phyloP scores from a whole-genome alignment of 169 alveolate genomes.

The Plasmodium ovale region DNA sequence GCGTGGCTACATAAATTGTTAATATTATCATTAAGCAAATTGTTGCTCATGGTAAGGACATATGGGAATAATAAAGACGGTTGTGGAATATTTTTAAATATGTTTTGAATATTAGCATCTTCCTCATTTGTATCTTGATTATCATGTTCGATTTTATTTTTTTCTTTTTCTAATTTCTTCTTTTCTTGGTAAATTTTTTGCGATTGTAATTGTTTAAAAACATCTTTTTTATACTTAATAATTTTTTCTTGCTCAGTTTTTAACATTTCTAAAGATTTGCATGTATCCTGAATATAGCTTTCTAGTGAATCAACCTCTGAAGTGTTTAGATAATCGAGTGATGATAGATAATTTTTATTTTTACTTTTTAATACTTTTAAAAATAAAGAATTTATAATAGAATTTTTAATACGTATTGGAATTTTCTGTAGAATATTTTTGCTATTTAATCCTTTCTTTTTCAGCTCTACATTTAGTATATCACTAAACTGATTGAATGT shows the following conservation, averaged over 20 bases:
- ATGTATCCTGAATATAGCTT: constrained; percentile 42
- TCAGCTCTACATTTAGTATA: constrained; percentile 58
- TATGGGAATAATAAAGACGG: constrained; percentile 61
- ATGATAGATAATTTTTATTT: constrained; percentile 56
- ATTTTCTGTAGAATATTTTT: constrained; percentile 48
- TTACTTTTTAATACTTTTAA: constrained; percentile 61
- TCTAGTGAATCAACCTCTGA: constrained; percentile 51
- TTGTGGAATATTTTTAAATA: constrained; percentile 66
- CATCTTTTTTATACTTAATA: constrained; percentile 67
- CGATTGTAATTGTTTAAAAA: constrained; percentile 68
- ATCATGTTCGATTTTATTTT: constrained; percentile 66
- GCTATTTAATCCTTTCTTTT: constrained; percentile 54
- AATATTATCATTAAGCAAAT: constrained; percentile 51
- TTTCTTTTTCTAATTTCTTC: constrained; percentile 60
- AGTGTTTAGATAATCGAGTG: constrained; percentile 40
- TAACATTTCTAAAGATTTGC: constrained; percentile 49
- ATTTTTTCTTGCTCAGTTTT: constrained; percentile 71
- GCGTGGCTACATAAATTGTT: constrained; percentile 75
- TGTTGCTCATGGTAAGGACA: constrained; percentile 73
- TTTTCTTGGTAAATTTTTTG: constrained; percentile 71
- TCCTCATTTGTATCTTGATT: constrained; percentile 67
- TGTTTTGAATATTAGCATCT: constrained; percentile 44
- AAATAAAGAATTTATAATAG: constrained; percentile 47
- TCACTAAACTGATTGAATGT: constrained; percentile 67
- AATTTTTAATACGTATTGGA: constrained; percentile 62